Evolutionary conservation across 192 early-diverging fungal genomes (phyloP).

Genomic region (Spizellomyces punctatus): DNA sequence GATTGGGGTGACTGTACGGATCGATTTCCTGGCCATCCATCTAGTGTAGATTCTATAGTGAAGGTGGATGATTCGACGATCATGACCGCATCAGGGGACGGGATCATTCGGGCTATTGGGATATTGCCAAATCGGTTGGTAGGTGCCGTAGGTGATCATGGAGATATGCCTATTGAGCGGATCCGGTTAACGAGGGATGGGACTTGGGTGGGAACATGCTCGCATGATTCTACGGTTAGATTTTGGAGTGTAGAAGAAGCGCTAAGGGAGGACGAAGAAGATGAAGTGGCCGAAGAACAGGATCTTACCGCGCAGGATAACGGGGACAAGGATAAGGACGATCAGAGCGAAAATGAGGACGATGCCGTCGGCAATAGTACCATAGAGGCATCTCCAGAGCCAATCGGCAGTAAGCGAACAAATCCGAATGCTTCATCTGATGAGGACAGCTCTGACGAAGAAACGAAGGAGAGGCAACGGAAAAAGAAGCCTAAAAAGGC

Average conservation of each 20-base stretch:
- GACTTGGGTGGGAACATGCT: slow-evolving; percentile 75
- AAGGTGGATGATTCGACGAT: slow-evolving; percentile 83
- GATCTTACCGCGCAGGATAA: slow-evolving; percentile 27
- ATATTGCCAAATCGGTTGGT: slow-evolving; percentile 91
- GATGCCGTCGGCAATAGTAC: slow-evolving; percentile 51
- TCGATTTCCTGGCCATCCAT: slow-evolving; percentile 92
- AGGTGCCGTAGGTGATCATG: slow-evolving; percentile 88
- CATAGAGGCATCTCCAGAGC: background rate
- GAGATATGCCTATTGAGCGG: slow-evolving; percentile 86
- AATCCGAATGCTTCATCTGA: slow-evolving; percentile 2
- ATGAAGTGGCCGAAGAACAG: slow-evolving; percentile 16
- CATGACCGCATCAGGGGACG: slow-evolving; percentile 91
- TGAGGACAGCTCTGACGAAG: background rate
- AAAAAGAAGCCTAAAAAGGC: slow-evolving; percentile 48
- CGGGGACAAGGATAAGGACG: slow-evolving; percentile 64
- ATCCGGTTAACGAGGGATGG: slow-evolving; percentile 72
- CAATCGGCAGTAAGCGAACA: background rate
- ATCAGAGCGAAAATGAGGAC: slow-evolving; percentile 77
- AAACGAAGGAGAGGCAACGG: background rate
- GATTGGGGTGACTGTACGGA: slow-evolving; percentile 94
- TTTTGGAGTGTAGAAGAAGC: slow-evolving; percentile 75
- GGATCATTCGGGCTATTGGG: slow-evolving; percentile 78
- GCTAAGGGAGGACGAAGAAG: slow-evolving; percentile 49
- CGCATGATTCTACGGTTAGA: slow-evolving; percentile 83
- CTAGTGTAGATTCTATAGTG: slow-evolving; percentile 83